Evolutionary conservation across 129 eudicot genomes (phyloP).

Genomic region (Artemisia tridentata): DNA sequence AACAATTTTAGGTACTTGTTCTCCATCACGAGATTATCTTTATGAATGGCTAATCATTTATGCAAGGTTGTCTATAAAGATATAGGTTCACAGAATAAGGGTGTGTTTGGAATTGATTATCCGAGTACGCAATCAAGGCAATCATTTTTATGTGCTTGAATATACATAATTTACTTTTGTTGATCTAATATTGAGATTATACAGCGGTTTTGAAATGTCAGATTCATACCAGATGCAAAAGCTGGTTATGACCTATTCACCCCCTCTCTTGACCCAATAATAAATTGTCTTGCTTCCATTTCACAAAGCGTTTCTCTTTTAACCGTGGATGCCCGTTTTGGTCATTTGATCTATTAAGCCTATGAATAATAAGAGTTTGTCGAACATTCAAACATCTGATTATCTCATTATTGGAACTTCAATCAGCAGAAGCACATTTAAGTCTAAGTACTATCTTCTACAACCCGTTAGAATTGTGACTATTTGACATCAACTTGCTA

Average conservation of each 20-base stretch:
- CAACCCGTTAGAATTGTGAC: too few species aligned
- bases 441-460: background rate
- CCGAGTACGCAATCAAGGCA: too few species aligned
- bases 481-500: too few species aligned
- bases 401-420: background rate
- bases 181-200: background rate
- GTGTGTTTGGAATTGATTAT: slow-evolving; percentile 1
- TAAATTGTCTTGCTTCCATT: too few species aligned
- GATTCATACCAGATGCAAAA: slow-evolving; percentile 4
- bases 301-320: background rate
- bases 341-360: background rate
- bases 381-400: background rate
- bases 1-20: slow-evolving; percentile 53
- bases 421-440: background rate
- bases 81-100: background rate
- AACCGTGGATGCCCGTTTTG: background rate
- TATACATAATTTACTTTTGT: background rate
- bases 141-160: background rate
- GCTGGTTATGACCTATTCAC: background rate
- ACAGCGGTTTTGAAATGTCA: background rate
- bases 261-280: background rate
- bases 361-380: background rate
- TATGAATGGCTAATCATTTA: background rate
- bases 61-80: background rate
- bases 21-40: background rate